Percentiles rank a stretch among this genome's conserved stretches.
These are phyloP conservation scores for Fusarium sp. DNA, from an alignment of 2,329 filamentous ascomycete genomes.

Conservation along the genomic window DNA sequence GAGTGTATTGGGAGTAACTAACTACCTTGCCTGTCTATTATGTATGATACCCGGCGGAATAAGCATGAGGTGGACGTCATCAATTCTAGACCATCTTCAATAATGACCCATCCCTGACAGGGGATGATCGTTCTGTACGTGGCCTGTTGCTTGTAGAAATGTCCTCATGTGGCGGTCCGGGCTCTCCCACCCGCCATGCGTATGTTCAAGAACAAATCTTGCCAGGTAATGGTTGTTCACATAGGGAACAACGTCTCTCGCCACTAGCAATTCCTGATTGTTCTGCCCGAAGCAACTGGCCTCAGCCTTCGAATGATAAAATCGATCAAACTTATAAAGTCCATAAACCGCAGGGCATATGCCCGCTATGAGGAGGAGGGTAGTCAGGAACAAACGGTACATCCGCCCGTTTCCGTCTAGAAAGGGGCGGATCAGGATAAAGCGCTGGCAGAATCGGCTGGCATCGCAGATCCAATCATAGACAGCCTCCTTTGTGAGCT, in stretches of 20 bases:
- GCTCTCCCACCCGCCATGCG: not conserved
- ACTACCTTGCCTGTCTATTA: not conserved
- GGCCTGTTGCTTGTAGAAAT: not conserved
- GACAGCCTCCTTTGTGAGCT: too few relatives aligned
- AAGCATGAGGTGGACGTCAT: not conserved
- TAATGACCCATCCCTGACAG: not conserved
- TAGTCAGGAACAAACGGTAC: constrained; percentile 49
- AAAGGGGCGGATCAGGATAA: constrained; percentile 52
- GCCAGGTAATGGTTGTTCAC: not conserved
- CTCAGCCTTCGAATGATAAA: not conserved
- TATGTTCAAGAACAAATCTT: not conserved
- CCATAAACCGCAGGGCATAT: not conserved
- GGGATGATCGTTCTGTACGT: not conserved
- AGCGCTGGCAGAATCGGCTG: constrained; percentile 43
- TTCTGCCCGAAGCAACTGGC: not conserved
- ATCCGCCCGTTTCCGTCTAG: constrained; percentile 50
- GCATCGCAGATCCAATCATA: constrained; percentile 1
- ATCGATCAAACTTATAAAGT: not conserved
- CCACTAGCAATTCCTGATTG: not conserved
- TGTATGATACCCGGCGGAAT: constrained; percentile 43
- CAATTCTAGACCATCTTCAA: not conserved
- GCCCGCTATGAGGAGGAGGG: constrained; percentile 45
- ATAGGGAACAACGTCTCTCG: not conserved
- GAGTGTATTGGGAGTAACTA: constrained; percentile 10
- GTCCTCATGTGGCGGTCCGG: not conserved